Conservation (phyloP, 306 rosid species). For the Trifolium dubium region DNA sequence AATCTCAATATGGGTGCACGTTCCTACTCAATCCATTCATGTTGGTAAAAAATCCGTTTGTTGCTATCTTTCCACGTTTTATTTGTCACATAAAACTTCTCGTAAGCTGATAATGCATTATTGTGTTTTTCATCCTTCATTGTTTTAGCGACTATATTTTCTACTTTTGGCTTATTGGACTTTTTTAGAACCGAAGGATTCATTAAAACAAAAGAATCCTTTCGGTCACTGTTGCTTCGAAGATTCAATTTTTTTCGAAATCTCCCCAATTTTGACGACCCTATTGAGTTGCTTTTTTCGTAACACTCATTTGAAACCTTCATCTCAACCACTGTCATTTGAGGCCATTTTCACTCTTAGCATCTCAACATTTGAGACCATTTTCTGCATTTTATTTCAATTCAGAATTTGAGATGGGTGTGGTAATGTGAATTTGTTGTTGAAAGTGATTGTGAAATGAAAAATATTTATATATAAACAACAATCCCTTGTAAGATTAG, state of each 20-base stretch:
- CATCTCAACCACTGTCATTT: constrained; percentile 41
- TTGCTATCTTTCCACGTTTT: background rate
- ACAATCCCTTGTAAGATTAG: too few species aligned
- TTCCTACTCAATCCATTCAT: too few species aligned
- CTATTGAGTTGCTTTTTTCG: constrained; percentile 45
- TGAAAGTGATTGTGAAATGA: too few species aligned
- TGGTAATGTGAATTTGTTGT: too few species aligned
- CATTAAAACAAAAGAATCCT: background rate
- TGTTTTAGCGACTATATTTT: background rate
- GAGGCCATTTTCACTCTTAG: background rate
- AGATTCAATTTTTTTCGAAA: background rate
- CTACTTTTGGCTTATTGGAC: constrained; percentile 46
- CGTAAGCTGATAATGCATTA: background rate
- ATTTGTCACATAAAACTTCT: background rate
- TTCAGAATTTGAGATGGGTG: too few species aligned
- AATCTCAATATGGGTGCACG: too few species aligned
- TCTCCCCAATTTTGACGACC: background rate
- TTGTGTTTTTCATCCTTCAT: background rate
- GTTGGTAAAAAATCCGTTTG: too few species aligned
- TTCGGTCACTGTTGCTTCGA: background rate
- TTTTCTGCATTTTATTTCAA: too few species aligned
- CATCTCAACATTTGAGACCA: background rate
- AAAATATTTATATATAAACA: too few species aligned
- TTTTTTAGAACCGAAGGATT: background rate
- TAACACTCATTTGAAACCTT: background rate